phyloP scores from a whole-genome alignment of 2,329 filamentous ascomycete species.

The Didymella exigua region DNA sequence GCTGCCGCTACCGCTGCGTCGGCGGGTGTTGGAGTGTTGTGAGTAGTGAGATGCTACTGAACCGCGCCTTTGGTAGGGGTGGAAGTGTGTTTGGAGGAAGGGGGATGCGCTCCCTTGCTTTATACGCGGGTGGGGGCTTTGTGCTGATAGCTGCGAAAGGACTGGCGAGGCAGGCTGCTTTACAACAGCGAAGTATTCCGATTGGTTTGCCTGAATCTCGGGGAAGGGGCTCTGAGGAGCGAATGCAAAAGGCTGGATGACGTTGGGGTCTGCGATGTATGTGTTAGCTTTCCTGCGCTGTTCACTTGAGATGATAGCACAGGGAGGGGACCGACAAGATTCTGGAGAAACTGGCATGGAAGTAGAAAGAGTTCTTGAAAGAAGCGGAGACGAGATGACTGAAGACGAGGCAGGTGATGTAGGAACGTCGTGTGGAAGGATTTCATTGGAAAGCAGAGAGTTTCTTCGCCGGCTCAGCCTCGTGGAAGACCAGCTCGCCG shows the following conservation, averaged over 20 bases:
- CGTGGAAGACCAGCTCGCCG: slow-evolving; percentile 45
- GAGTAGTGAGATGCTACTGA: slow-evolving; percentile 76
- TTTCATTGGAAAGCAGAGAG: slow-evolving; percentile 25
- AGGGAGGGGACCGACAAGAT: slow-evolving; percentile 49
- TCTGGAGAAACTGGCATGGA: not conserved
- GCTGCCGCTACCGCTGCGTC: slow-evolving; percentile 50
- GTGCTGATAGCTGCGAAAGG: slow-evolving; percentile 60
- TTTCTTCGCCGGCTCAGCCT: slow-evolving; percentile 28
- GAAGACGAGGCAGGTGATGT: not conserved
- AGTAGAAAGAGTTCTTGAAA: not conserved
- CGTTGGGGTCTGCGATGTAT: slow-evolving; percentile 58
- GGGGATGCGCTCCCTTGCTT: slow-evolving; percentile 69
- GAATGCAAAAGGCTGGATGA: slow-evolving; percentile 60
- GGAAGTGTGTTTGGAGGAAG: slow-evolving; percentile 64
- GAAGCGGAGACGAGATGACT: not conserved
- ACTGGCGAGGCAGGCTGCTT: slow-evolving; percentile 66
- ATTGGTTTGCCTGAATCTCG: slow-evolving; percentile 48
- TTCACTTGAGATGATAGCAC: not conserved
- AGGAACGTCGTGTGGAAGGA: not conserved
- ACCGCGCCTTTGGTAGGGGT: slow-evolving; percentile 66
- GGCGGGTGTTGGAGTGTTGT: slow-evolving; percentile 64
- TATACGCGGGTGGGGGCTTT: slow-evolving; percentile 52
- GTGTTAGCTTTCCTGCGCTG: slow-evolving; percentile 19
- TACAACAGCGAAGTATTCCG: slow-evolving; percentile 51
- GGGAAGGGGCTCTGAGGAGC: slow-evolving; percentile 50